These are phyloP conservation scores for Rhizoclosmatium globosum DNA, from an alignment of 192 early-diverging fungal species.

Conservation along the genomic window DNA sequence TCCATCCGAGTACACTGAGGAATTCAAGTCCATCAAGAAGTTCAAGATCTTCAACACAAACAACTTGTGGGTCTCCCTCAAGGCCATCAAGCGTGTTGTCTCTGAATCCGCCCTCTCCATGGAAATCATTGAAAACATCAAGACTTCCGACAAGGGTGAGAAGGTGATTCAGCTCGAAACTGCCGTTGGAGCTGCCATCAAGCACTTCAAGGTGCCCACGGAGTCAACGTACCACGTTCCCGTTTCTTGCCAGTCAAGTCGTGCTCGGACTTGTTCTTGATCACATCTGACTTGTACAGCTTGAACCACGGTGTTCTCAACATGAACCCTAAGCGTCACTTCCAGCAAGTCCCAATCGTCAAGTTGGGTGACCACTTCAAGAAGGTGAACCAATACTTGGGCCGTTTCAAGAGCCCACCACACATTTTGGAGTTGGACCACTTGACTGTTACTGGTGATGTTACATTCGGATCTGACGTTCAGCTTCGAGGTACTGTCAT, in stretches of 20 bases:
- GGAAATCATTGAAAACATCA: constrained; percentile 98
- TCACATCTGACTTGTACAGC: constrained; percentile 94
- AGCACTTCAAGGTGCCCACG: constrained; percentile 94
- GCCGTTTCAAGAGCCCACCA: constrained; percentile 91
- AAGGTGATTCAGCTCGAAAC: constrained; percentile 99
- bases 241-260: constrained; percentile 99
- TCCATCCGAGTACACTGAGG: constrained; percentile 92
- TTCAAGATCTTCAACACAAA: constrained; percentile 99
- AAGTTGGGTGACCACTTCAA: constrained; percentile 99
- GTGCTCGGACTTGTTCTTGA: constrained; percentile 95
- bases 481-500: constrained; percentile 92
- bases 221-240: constrained; percentile 95
- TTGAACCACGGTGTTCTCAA: constrained; percentile 91
- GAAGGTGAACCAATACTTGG: constrained; percentile 89
- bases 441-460: constrained; percentile 97
- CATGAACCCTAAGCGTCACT: constrained; percentile 93
- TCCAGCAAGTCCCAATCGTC: constrained; percentile 91
- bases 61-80: constrained; percentile 61
- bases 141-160: constrained; percentile 91
- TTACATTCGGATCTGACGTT: constrained; percentile 94
- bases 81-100: constrained; percentile 76
- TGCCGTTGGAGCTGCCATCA: constrained; percentile 98
- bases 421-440: constrained; percentile 98
- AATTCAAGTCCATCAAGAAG: constrained; percentile 99
- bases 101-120: constrained; percentile 80